Percentiles rank a stretch among this genome's conserved stretches.
phyloP scores from a whole-genome alignment of 192 early-diverging fungal genomes.

The Umbelopsis isabellina region DNA sequence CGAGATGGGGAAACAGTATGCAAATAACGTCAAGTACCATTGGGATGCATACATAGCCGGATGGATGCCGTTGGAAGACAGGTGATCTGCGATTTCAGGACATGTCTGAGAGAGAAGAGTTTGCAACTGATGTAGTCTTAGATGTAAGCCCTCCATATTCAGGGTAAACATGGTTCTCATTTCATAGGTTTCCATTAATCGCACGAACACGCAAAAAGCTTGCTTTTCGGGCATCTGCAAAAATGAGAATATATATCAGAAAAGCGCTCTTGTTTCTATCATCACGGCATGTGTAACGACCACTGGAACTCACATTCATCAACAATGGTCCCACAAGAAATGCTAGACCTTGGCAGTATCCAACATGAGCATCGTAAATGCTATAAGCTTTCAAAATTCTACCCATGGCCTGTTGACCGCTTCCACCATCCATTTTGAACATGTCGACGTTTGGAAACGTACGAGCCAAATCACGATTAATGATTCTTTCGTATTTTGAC shows the following conservation, averaged over 20 bases:
- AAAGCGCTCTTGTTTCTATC: not conserved
- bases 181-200: constrained; percentile 88
- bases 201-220: constrained; percentile 90
- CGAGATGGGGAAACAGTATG: constrained; percentile 87
- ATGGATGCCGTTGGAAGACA: constrained; percentile 71
- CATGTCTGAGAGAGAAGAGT: constrained; percentile 70
- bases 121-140: constrained; percentile 86
- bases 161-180: constrained; percentile 91
- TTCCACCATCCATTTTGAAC: constrained; percentile 78
- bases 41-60: constrained; percentile 92
- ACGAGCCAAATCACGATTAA: constrained; percentile 88
- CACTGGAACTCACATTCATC: constrained; percentile 68
- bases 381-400: constrained; percentile 93
- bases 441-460: constrained; percentile 90
- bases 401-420: constrained; percentile 86
- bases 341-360: constrained; percentile 96
- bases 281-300: not conserved
- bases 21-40: constrained; percentile 95
- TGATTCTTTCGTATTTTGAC: constrained; percentile 84
- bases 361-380: constrained; percentile 90
- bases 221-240: constrained; percentile 88
- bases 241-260: not conserved
- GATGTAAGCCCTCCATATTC: constrained; percentile 90
- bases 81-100: constrained; percentile 77
- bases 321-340: constrained; percentile 92